Evolutionary conservation across 2,329 filamentous ascomycete species (phyloP).

Genomic region (Cladosporium sp.): DNA sequence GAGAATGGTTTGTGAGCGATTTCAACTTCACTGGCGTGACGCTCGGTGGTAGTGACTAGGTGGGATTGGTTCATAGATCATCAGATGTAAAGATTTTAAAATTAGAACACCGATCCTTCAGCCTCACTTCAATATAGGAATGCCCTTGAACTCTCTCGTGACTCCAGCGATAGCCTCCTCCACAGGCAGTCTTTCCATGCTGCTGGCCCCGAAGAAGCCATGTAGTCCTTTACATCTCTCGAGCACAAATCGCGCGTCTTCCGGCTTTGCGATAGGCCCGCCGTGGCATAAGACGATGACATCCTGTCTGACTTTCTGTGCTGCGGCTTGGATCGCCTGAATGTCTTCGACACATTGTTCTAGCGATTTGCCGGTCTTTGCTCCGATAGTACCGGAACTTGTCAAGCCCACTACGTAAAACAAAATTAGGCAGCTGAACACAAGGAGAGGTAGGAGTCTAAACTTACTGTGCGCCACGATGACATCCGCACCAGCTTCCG

Average conservation of each 20-base stretch:
- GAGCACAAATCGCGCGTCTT: constrained; percentile 66
- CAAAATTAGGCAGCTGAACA: neutral
- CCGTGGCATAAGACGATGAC: constrained; percentile 71
- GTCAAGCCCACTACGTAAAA: constrained; percentile 59
- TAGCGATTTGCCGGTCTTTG: constrained; percentile 60
- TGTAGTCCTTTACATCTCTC: constrained; percentile 64
- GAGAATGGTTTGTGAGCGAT: constrained; percentile 26
- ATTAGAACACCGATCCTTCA: neutral
- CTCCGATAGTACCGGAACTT: constrained; percentile 65
- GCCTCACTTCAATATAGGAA: constrained; percentile 21
- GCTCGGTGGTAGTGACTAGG: neutral
- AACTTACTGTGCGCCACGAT: constrained; percentile 61
- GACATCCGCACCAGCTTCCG: constrained; percentile 65
- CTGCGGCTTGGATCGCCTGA: constrained; percentile 66
- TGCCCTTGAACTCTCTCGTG: constrained; percentile 56
- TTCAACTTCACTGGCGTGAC: constrained; percentile 19
- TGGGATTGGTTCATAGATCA: neutral
- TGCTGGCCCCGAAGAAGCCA: constrained; percentile 71
- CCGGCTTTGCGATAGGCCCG: constrained; percentile 65
- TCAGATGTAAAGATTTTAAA: neutral
- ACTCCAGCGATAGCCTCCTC: constrained; percentile 65
- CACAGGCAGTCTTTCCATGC: constrained; percentile 69
- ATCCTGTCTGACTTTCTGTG: constrained; percentile 56
- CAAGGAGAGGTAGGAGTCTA: neutral
- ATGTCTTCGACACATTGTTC: constrained; percentile 65